Conservation (phyloP, 345 rosid species). For the Toxicodendron radicans region DNA sequence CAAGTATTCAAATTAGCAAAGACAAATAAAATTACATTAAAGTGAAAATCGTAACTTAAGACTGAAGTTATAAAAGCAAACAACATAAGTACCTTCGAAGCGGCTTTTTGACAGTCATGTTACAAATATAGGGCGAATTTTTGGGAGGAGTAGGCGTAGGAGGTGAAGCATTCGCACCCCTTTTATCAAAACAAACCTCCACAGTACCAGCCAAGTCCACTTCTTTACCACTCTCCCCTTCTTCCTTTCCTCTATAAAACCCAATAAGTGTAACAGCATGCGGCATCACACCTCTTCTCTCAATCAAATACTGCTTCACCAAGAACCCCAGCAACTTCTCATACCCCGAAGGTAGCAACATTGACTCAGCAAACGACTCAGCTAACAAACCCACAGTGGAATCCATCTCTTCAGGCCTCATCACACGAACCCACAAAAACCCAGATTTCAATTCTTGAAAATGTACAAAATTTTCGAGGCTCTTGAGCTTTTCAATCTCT, state of each 20-base stretch:
- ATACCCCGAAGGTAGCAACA: slow-evolving; percentile 65
- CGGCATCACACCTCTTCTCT: slow-evolving; percentile 69
- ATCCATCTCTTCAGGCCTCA: slow-evolving; percentile 79
- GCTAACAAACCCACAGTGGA: slow-evolving; percentile 63
- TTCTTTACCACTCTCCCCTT: slow-evolving; percentile 28
- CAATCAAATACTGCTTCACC: slow-evolving; percentile 83
- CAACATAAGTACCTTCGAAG: slow-evolving; percentile 58
- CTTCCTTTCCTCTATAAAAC: slow-evolving; percentile 46
- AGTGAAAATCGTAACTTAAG: neutral
- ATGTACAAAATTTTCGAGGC: slow-evolving; percentile 63
- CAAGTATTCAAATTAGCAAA: neutral
- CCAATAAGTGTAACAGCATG: slow-evolving; percentile 82
- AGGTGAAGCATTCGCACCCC: slow-evolving; percentile 75
- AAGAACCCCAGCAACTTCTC: slow-evolving; percentile 61
- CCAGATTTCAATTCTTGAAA: slow-evolving; percentile 56
- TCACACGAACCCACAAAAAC: slow-evolving; percentile 62
- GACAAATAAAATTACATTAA: neutral
- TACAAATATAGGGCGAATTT: slow-evolving; percentile 79
- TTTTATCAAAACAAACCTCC: slow-evolving; percentile 76
- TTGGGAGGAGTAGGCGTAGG: slow-evolving; percentile 78
- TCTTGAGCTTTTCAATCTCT: slow-evolving; percentile 65
- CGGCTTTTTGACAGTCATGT: slow-evolving; percentile 75
- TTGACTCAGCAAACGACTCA: slow-evolving; percentile 84
- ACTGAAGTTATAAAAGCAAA: no score
- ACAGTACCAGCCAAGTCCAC: slow-evolving; percentile 79